Evolutionary conservation across 805 yeast genomes (phyloP), one percentile per base, ranked within the genome.

Genomic region (Spathaspora gorwiae): DNA sequence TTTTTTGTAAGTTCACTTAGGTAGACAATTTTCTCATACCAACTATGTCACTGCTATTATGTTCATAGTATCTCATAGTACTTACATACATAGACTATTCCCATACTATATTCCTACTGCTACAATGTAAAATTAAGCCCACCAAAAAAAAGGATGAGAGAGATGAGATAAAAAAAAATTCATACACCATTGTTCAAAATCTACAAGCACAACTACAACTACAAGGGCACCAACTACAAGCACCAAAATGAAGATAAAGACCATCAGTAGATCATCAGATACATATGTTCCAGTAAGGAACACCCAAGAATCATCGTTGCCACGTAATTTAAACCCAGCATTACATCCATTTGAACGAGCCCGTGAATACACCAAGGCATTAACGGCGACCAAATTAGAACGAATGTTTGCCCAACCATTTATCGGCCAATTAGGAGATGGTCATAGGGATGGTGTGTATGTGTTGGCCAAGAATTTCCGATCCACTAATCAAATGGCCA

Each of bases 331-430:
- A 55, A 84, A 92, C 60, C 97, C 99, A 1, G 94, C 92, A 19
- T 72, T 94, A 40, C 99, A 94, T 68, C 99, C 97, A 0, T 92
- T 94, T 59, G 98, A 94, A 67, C 76, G 98, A 55, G 97, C 98
- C 6, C 77, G 99, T 60, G 99, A 94, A 66, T 94, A 94, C 59
- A 87, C 97, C 14, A 80, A 90, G 53, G 98, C 98, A 0, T 68
- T 94, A 43, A 92, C 88, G 46, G 98, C 99, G 26, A 90, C 98
- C 12, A 94, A 94, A 62, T 65, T 94, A 68, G 98, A 92, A 61
- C 78, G 97, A 54, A 84, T 94, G 87, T 94, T 94, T 76, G 98
- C 99, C 0, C 90, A 90, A 60, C 99, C 99, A 2, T 94, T 94
- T 65, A 75, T 95, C 15, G 97, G 96, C 1, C 98, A 94, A 61